A percentile compares a stretch with the other conserved stretches of the same genome.
These are phyloP conservation scores for Naganishia friedmannii DNA, from an alignment of 768 basidiomycete species.

Conservation along the genomic window DNA sequence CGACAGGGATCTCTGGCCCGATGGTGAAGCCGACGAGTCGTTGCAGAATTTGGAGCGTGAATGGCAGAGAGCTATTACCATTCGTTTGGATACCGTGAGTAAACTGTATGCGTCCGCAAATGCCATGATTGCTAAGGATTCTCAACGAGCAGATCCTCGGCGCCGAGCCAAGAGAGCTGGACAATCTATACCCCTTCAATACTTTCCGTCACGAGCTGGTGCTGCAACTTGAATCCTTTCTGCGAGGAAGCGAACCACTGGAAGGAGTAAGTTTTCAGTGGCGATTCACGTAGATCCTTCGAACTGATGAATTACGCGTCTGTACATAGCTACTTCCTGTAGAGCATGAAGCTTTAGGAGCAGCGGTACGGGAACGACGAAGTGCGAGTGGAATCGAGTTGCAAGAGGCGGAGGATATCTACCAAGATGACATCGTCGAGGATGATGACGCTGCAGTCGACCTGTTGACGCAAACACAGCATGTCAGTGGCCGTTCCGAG, in stretches of 20 bases:
- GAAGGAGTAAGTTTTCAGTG: slow-evolving; percentile 10
- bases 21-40: slow-evolving; percentile 3
- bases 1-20: background rate
- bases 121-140: background rate
- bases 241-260: slow-evolving; percentile 5
- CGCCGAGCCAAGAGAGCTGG: background rate
- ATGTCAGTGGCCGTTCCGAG: slow-evolving; percentile 17
- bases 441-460: slow-evolving; percentile 17
- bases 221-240: background rate
- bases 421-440: background rate
- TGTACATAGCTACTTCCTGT: slow-evolving; percentile 2
- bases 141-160: background rate
- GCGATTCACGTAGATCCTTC: too few relatives aligned
- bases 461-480: slow-evolving; percentile 12
- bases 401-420: too few relatives aligned
- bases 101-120: too few relatives aligned
- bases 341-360: background rate
- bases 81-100: slow-evolving; percentile 7
- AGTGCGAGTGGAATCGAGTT: background rate
- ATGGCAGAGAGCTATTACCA: slow-evolving; percentile 9
- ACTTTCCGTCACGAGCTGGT: slow-evolving; percentile 6
- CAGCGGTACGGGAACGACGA: background rate
- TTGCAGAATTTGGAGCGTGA: slow-evolving; percentile 4
- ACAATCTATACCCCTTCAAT: slow-evolving; percentile 12
- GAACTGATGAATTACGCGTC: background rate